Percentiles rank a stretch among this genome's conserved stretches.
Evolutionary conservation across 129 eudicot species (phyloP).

Genomic region (Deinandra increscens): DNA sequence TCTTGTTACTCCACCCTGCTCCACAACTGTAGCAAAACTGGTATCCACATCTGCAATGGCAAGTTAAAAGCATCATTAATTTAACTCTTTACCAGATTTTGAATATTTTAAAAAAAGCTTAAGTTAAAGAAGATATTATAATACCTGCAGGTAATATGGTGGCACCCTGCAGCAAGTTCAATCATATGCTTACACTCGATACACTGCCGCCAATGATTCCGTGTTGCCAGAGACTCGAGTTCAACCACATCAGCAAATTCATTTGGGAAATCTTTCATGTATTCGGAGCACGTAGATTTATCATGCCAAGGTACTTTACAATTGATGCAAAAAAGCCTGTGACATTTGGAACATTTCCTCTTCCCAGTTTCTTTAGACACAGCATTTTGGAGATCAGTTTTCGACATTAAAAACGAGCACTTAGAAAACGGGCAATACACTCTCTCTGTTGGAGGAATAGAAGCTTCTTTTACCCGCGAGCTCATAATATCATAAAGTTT

Average conservation of each 20-base stretch:
- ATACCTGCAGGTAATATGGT: constrained; percentile 57
- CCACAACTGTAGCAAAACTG: constrained; percentile 81
- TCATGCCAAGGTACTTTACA: constrained; percentile 69
- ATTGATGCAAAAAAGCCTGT: constrained; percentile 45
- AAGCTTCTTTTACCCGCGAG: constrained; percentile 50
- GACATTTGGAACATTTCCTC: constrained; percentile 44
- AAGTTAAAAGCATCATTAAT: constrained; percentile 6
- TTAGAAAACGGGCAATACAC: constrained; percentile 59
- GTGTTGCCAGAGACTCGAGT: constrained; percentile 41
- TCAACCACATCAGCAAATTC: constrained; percentile 15
- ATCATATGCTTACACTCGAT: constrained; percentile 38
- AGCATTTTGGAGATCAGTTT: constrained; percentile 30
- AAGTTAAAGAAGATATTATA: background rate
- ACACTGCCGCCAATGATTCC: constrained; percentile 48
- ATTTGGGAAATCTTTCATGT: background rate
- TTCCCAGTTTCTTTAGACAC: constrained; percentile 7
- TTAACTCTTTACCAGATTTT: background rate
- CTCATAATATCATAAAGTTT: constrained; percentile 48
- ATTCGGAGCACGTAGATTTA: constrained; percentile 36
- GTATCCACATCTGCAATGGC: constrained; percentile 57
- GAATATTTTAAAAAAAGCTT: background rate
- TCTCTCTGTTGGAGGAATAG: constrained; percentile 46
- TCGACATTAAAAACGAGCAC: constrained; percentile 59
- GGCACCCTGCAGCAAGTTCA: constrained; percentile 48
- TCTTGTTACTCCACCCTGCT: constrained; percentile 65